Evolutionary conservation across 2,329 filamentous ascomycete genomes (phyloP).

Genomic region (Colletotrichum navitas): DNA sequence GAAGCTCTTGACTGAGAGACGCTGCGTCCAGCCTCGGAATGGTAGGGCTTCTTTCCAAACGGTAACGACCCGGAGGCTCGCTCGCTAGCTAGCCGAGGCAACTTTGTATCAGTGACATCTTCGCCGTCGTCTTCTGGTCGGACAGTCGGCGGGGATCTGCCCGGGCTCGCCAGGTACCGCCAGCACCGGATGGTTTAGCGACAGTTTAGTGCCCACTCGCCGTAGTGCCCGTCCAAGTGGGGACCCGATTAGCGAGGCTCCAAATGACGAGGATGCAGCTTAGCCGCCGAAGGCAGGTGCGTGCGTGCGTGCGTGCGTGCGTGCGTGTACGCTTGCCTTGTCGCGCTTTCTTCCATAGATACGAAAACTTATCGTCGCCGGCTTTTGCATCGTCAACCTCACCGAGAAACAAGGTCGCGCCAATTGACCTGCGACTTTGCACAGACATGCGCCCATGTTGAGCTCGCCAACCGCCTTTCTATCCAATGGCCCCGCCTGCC

Average conservation of each 20-base stretch:
- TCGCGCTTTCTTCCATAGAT: constrained; percentile 4
- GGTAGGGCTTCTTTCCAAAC: no score
- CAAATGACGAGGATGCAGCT: constrained; percentile 33
- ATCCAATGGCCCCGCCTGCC: constrained; percentile 67
- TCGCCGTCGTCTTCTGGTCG: no score
- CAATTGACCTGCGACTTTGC: constrained; percentile 9
- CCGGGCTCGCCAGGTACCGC: constrained; percentile 8
- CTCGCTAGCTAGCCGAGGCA: no score
- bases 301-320: not conserved
- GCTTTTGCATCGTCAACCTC: constrained; percentile 22
- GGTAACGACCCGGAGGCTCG: no score
- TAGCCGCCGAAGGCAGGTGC: constrained; percentile 7
- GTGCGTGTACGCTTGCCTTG: not conserved
- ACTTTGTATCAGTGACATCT: no score
- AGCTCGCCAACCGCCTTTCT: constrained; percentile 1
- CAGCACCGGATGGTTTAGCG: constrained; percentile 13
- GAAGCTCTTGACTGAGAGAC: no score
- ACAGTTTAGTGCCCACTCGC: constrained; percentile 18
- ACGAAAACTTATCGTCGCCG: not conserved
- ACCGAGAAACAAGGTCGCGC: constrained; percentile 4
- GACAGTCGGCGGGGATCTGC: not conserved
- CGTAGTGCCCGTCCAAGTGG: constrained; percentile 22
- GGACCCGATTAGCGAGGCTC: constrained; percentile 28
- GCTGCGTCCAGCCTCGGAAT: no score
- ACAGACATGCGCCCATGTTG: constrained; percentile 38